Evolutionary conservation across 345 rosid genomes (phyloP).

Genomic region (Cardamine resedifolia): DNA sequence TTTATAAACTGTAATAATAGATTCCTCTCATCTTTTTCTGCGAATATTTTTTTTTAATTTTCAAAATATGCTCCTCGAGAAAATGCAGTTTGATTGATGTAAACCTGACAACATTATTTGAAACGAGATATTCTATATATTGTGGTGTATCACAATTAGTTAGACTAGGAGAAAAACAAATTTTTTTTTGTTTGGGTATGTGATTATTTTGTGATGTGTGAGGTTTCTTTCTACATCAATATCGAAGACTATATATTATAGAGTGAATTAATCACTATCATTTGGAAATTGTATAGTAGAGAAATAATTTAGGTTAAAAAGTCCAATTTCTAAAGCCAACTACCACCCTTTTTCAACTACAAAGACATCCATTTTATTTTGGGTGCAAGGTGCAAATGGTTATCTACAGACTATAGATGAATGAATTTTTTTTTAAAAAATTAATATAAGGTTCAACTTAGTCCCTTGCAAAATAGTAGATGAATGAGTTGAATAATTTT

Average conservation of each 20-base stretch:
- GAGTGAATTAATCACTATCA: slow-evolving; percentile 1
- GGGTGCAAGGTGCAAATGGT: no score
- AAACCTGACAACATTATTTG: slow-evolving; percentile 28
- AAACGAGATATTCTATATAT: slow-evolving; percentile 20
- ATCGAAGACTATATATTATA: not conserved
- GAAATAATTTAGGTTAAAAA: slow-evolving; percentile 10
- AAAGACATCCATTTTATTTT: not conserved
- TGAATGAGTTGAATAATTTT: no score
- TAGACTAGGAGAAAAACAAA: not conserved
- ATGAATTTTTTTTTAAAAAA: no score
- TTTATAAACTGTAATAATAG: slow-evolving; percentile 27
- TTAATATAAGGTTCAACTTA: no score
- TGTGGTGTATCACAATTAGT: not conserved
- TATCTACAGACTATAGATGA: no score
- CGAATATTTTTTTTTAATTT: not conserved
- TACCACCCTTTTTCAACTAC: slow-evolving; percentile 12
- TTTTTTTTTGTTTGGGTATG: not conserved
- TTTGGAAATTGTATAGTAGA: not conserved
- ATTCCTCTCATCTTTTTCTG: slow-evolving; percentile 28
- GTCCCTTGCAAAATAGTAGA: no score
- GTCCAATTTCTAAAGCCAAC: slow-evolving; percentile 24
- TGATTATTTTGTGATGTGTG: not conserved
- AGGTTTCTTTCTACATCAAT: slow-evolving; percentile 22
- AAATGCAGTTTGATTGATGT: slow-evolving; percentile 29
- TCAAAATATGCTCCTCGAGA: slow-evolving; percentile 30